Percentiles rank a stretch among this genome's conserved stretches.
Evolutionary conservation across 192 early-diverging fungal genomes (phyloP).

Genomic region (Phlyctochytrium arcticum): DNA sequence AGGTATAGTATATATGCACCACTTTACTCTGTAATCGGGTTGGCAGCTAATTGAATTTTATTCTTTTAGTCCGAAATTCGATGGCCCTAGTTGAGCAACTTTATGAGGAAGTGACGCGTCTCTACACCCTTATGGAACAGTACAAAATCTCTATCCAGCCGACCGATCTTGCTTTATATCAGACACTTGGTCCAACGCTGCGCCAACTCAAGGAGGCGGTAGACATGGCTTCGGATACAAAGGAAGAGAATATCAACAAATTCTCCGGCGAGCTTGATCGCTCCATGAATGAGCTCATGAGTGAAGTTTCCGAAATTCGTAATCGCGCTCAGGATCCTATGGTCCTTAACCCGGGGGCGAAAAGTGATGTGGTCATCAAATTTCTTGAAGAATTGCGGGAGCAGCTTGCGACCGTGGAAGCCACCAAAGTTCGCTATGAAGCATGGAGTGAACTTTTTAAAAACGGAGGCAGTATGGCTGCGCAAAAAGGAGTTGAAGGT

Average conservation of each 20-base stretch:
- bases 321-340: slow-evolving; percentile 60
- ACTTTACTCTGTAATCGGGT: slow-evolving; percentile 8
- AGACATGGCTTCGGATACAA: slow-evolving; percentile 55
- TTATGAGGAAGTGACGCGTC: slow-evolving; percentile 45
- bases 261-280: slow-evolving; percentile 53
- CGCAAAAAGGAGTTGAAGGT: slow-evolving; percentile 14
- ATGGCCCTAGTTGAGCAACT: slow-evolving; percentile 40
- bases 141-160: slow-evolving; percentile 53
- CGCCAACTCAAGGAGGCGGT: slow-evolving; percentile 51
- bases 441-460: slow-evolving; percentile 52
- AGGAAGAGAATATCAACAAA: slow-evolving; percentile 54
- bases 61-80: slow-evolving; percentile 39
- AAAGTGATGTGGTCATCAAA: slow-evolving; percentile 46
- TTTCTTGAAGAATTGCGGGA: slow-evolving; percentile 46
- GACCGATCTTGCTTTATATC: slow-evolving; percentile 57
- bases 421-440: slow-evolving; percentile 42
- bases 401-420: slow-evolving; percentile 40
- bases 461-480: slow-evolving; percentile 38
- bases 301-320: slow-evolving; percentile 52
- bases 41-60: neutral
- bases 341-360: slow-evolving; percentile 46
- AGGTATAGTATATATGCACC: slow-evolving; percentile 26
- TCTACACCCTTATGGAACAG: slow-evolving; percentile 46
- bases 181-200: slow-evolving; percentile 54
- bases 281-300: slow-evolving; percentile 39